Evolutionary conservation across 1,284 basidiomycete species (phyloP), one percentile per base, ranked within the genome.

Genomic region (Heliocybe sulcata): DNA sequence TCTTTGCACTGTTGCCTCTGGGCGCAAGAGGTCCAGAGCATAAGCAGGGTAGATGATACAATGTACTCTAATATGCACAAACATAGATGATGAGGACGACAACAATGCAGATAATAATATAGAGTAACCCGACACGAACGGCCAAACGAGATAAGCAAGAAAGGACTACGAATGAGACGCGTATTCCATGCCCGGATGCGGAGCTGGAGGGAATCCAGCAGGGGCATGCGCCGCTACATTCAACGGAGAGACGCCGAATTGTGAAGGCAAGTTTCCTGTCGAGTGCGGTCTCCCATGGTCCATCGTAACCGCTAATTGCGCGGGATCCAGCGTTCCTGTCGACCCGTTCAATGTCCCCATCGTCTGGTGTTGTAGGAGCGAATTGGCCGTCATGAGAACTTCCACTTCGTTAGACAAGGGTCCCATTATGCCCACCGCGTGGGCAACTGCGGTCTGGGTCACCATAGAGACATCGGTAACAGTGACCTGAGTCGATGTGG

Each of bases 391-490:
- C 65, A 82, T 80, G 62, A 86, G 77, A 59, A 85, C 83, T 62
- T 85, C 81, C 35, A 86, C 82, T 60, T 84, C 83, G 56, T 77
- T 83, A 49, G 82, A 82, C 53, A 77, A 66, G 16, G 79, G 77
- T 14, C 82, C 82, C 49, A 80, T 78, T 63, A 81, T 76, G 62
- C 83, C 82, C 27, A 87, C 83, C 16, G 85, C 84, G 61, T 82
- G 77, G 16, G 83, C 84, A 49, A 87, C 85, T 8, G 83, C 84
- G 31, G 78, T 78, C 65, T 90, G 85, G 31, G 88, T 90, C 54
- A 86, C 86, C 56, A 86, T 81, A 14, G 86, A 87, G 52, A 90
- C 79, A 61, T 90, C 87, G 59, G 81, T 82, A 54, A 90, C 84
- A 14, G 87, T 88, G 53, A 90, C 84, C 58, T 81, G 81, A 42